Evolutionary conservation across 2,329 filamentous ascomycete species (phyloP), one percentile per base, ranked within the genome.

Genomic region (Pyrenochaeta sp.): DNA sequence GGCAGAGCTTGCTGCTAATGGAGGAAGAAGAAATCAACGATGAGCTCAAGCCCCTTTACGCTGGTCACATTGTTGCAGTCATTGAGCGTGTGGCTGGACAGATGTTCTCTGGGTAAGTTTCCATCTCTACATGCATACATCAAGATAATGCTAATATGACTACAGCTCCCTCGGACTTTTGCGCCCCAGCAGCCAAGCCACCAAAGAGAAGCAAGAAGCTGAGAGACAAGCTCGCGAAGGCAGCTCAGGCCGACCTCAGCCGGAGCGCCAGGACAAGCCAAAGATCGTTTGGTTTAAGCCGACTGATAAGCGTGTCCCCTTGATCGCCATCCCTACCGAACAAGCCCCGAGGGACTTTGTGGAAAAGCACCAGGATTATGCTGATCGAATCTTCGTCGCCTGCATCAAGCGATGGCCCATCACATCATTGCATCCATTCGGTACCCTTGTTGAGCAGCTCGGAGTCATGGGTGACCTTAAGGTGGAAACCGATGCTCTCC

Each of bases 211-310:
- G 78, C 94, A 99, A 72, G 94, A 99, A 72, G 94, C 94, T 30
- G 94, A 99, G 78, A 86, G 94, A 53, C 88, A 89, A 57, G 91
- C 92, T 60, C 87, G 93, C 59, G 93, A 97, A 69, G 93, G 92
- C 51, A 81, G 79, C 55, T 81, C 82, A 40, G 86, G 88, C 51
- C 82, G 82, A 48, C 83, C 86, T 39, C 86, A 94, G 55, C 89
- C 92, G 50, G 86, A 88, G 55, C 89, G 92, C 40, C 91, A 95
- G 69, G 94, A 99, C 55, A 96, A 96, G 76, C 94, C 94, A 53
- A 99, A 99, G 85, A 99, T 99, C 74, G 94, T 99, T 28, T 99
- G 94, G 94, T 99, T 99, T 79, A 99, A 99, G 80, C 94, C 94
- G 45, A 99, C 94, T 1, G 94, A 99, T 76, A 97, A 99, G 83